These are phyloP conservation scores for Tremella yokohamensis DNA, from an alignment of 768 basidiomycete species.

Conservation along the genomic window DNA sequence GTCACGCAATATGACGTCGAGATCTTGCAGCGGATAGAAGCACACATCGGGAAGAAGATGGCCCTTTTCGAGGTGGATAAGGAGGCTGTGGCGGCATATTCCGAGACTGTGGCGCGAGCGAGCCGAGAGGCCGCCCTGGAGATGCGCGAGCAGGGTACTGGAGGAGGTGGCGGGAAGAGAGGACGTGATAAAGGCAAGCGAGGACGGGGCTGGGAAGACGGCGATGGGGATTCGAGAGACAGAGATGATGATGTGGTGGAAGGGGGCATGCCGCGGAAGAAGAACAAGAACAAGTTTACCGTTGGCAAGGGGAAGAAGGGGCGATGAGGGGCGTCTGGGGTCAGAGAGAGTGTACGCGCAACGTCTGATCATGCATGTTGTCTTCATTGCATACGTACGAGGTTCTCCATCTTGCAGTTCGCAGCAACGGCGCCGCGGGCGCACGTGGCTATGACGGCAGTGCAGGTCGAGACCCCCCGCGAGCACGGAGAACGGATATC, in stretches of 20 bases:
- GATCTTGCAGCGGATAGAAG: conserved; percentile 88
- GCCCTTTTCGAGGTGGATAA: conserved; percentile 74
- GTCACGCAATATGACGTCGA: conserved; percentile 99
- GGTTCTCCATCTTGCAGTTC: too few relatives aligned
- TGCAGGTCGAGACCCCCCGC: too few relatives aligned
- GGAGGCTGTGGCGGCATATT: conserved; percentile 79
- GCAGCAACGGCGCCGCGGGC: too few relatives aligned
- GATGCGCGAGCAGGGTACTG: conserved; percentile 69
- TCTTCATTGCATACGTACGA: too few relatives aligned
- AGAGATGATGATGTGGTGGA: conserved; percentile 89
- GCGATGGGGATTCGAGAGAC: conserved; percentile 65
- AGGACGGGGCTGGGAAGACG: conserved; percentile 52
- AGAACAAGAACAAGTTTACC: conserved; percentile 53
- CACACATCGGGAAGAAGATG: conserved; percentile 88
- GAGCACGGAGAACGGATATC: too few relatives aligned
- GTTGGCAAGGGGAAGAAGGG: conserved; percentile 10
- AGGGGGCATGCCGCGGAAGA: conserved; percentile 73
- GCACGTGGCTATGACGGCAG: too few relatives aligned
- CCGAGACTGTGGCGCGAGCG: conserved; percentile 86
- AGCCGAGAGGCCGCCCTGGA: conserved; percentile 67
- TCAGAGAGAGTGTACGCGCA: too few relatives aligned
- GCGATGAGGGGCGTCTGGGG: background rate
- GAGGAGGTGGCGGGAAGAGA: conserved; percentile 58
- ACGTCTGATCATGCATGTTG: too few relatives aligned
- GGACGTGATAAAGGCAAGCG: conserved; percentile 53